Conservation (phyloP, 352 stramenopile genomes). For the Lagenidium giganteum region DNA sequence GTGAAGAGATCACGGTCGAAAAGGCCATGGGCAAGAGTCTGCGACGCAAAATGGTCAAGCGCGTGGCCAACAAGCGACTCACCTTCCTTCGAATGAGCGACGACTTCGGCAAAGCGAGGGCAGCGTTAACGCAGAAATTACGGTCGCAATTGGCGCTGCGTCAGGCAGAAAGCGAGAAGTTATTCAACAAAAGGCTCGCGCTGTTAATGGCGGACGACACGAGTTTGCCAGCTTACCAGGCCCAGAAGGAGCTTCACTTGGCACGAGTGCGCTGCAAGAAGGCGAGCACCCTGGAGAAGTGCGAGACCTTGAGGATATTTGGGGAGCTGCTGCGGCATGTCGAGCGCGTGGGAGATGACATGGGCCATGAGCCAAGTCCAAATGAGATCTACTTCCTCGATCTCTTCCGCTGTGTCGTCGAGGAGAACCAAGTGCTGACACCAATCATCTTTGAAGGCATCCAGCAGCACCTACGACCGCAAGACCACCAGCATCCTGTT, state of each 20-base stretch:
- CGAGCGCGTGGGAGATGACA: slow-evolving; percentile 33
- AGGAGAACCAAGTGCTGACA: slow-evolving; percentile 60
- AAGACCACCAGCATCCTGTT: slow-evolving; percentile 36
- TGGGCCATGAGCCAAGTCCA: slow-evolving; percentile 35
- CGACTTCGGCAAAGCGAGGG: slow-evolving; percentile 39
- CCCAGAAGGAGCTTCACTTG: slow-evolving; percentile 49
- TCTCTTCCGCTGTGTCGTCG: slow-evolving; percentile 59
- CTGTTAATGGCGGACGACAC: slow-evolving; percentile 49
- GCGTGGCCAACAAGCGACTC: too few species aligned
- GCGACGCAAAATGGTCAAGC: slow-evolving; percentile 60
- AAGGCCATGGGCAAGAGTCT: slow-evolving; percentile 49
- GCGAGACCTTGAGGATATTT: slow-evolving; percentile 48
- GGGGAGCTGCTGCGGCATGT: slow-evolving; percentile 41
- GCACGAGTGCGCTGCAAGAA: slow-evolving; percentile 55
- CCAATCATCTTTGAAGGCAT: slow-evolving; percentile 52
- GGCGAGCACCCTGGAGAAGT: slow-evolving; percentile 48
- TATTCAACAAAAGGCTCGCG: slow-evolving; percentile 49
- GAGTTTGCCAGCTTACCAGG: slow-evolving; percentile 44
- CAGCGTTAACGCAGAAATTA: slow-evolving; percentile 40
- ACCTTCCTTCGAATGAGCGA: slow-evolving; percentile 33
- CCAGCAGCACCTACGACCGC: slow-evolving; percentile 23
- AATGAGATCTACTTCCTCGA: slow-evolving; percentile 65
- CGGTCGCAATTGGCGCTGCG: slow-evolving; percentile 47
- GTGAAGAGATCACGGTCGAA: slow-evolving; percentile 47
- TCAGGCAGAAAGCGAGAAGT: slow-evolving; percentile 55